Conservation (phyloP, 1,284 basidiomycete genomes). For the Ceratobasidium theobromae region DNA sequence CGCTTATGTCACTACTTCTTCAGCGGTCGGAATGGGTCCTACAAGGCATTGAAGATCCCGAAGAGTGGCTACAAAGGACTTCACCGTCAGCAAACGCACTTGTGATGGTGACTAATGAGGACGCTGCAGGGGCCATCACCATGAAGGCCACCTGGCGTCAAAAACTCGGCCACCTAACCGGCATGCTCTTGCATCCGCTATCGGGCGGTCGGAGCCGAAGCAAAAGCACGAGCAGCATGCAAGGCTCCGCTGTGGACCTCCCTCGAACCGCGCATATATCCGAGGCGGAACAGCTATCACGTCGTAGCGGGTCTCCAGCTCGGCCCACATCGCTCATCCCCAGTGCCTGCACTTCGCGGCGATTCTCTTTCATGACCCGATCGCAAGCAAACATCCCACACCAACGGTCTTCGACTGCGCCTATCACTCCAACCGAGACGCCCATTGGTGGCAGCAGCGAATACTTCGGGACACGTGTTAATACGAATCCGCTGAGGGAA, state of each 20-base stretch:
- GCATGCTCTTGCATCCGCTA: constrained; percentile 27
- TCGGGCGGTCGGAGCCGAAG: constrained; percentile 31
- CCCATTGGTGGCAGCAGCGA: neutral
- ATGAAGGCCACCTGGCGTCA: constrained; percentile 33
- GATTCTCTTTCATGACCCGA: constrained; percentile 25
- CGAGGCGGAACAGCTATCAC: constrained; percentile 27
- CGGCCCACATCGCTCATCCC: constrained; percentile 22
- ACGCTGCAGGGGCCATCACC: constrained; percentile 66
- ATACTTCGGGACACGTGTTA: constrained; percentile 22
- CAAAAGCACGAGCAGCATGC: constrained; percentile 36
- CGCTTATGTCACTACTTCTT: constrained; percentile 33
- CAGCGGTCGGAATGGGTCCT: constrained; percentile 77
- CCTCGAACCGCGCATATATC: constrained; percentile 25
- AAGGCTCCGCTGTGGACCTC: constrained; percentile 13
- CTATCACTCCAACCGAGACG: constrained; percentile 28
- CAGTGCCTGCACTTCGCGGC: constrained; percentile 1
- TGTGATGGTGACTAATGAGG: constrained; percentile 74
- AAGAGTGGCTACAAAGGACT: constrained; percentile 79
- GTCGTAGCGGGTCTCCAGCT: constrained; percentile 28
- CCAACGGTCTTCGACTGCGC: constrained; percentile 27
- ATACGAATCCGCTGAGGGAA: constrained; percentile 21
- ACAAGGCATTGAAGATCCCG: constrained; percentile 67
- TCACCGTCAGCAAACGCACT: constrained; percentile 60
- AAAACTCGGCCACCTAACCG: constrained; percentile 15
- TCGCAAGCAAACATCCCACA: constrained; percentile 25